Conservation (phyloP, 169 alveolate genomes). For the Plasmodium malariae region DNA sequence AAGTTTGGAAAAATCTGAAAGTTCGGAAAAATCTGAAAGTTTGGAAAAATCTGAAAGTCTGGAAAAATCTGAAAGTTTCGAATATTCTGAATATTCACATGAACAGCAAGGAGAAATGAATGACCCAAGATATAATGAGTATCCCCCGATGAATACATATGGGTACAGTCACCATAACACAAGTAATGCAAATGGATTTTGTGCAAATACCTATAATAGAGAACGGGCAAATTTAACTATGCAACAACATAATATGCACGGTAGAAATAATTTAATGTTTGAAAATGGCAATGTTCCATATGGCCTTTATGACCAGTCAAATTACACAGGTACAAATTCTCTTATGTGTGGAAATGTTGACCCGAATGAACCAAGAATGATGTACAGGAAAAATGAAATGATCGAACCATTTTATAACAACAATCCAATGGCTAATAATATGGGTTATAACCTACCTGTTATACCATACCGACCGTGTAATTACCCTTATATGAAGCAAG, state of each 20-base stretch:
- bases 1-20: neutral
- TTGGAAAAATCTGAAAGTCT: neutral
- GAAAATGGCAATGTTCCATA: constrained; percentile 64
- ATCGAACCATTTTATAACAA: constrained; percentile 21
- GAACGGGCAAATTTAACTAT: constrained; percentile 41
- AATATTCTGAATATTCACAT: neutral
- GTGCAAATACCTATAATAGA: constrained; percentile 49
- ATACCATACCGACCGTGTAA: neutral
- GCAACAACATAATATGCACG: constrained; percentile 76
- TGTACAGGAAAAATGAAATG: constrained; percentile 52
- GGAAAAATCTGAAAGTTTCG: too few species aligned
- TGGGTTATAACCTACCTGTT: constrained; percentile 35
- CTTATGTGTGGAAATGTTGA: constrained; percentile 38
- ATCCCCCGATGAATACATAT: constrained; percentile 60
- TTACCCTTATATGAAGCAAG: constrained; percentile 17
- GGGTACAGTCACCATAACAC: constrained; percentile 52
- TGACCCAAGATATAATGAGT: constrained; percentile 38
- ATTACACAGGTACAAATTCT: constrained; percentile 62
- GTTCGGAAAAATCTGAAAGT: neutral
- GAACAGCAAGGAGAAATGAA: constrained; percentile 23
- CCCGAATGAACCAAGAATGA: constrained; percentile 28
- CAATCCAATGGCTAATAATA: constrained; percentile 39
- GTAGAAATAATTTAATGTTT: constrained; percentile 66
- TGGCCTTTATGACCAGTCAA: constrained; percentile 73
- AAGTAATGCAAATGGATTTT: constrained; percentile 47